Evolutionary conservation across 805 yeast genomes (phyloP).

Genomic region (Yamadazyma takamatsuzukensis): DNA sequence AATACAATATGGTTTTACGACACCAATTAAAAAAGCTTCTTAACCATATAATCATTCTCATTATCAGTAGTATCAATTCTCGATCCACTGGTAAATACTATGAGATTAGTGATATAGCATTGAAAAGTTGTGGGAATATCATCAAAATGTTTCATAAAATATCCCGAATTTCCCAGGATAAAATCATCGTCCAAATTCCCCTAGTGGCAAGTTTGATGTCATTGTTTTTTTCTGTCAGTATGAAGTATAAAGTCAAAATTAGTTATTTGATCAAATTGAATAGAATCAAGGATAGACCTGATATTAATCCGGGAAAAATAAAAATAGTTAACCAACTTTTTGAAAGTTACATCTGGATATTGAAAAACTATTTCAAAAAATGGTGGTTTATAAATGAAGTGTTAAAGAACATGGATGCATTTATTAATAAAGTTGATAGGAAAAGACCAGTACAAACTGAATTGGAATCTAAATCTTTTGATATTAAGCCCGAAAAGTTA

Average conservation of each 20-base stretch:
- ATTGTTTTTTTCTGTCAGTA: slow-evolving; percentile 4
- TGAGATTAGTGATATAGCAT: slow-evolving; percentile 1
- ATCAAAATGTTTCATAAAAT: too few relatives aligned
- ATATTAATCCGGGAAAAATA: slow-evolving; percentile 2
- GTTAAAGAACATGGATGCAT: background rate
- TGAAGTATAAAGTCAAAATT: slow-evolving; percentile 11
- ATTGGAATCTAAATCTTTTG: background rate
- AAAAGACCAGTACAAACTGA: background rate
- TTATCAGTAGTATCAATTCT: background rate
- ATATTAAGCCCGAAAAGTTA: background rate
- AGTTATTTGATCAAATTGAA: slow-evolving; percentile 8
- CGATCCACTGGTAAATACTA: slow-evolving; percentile 1
- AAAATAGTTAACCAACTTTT: background rate
- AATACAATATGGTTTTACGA: too few relatives aligned
- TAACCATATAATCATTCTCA: background rate
- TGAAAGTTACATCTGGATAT: background rate
- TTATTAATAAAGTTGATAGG: background rate
- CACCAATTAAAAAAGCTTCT: too few relatives aligned
- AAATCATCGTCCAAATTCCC: slow-evolving; percentile 5
- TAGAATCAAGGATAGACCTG: slow-evolving; percentile 3
- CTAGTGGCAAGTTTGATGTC: slow-evolving; percentile 7
- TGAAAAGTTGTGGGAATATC: background rate
- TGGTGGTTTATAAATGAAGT: slow-evolving; percentile 14
- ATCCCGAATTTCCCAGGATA: background rate
- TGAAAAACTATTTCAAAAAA: slow-evolving; percentile 1